A percentile compares a stretch with the other conserved stretches of the same genome.
These are phyloP conservation scores for Parietaria judaica DNA, from an alignment of 306 rosid genomes.

Conservation along the genomic window DNA sequence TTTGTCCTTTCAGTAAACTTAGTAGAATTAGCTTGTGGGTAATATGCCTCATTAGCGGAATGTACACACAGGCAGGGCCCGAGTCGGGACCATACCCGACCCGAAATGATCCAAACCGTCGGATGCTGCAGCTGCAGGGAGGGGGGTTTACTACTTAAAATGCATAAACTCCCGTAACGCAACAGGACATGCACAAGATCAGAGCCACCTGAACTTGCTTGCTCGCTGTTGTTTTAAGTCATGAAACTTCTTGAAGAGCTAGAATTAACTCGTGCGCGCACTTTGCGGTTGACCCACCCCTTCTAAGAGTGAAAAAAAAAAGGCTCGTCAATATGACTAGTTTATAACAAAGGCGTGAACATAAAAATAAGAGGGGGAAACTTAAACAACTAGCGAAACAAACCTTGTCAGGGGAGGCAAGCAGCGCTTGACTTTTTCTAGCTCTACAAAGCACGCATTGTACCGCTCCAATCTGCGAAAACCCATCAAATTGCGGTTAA, in stretches of 20 bases:
- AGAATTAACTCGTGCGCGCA: constrained; percentile 85
- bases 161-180: constrained; percentile 39
- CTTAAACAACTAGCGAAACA: background rate
- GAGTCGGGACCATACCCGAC: constrained; percentile 28
- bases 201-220: constrained; percentile 21
- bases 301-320: constrained; percentile 45
- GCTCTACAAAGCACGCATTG: constrained; percentile 84
- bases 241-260: constrained; percentile 73
- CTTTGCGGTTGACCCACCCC: constrained; percentile 87
- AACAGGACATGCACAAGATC: constrained; percentile 10
- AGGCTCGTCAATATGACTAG: constrained; percentile 2
- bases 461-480: constrained; percentile 79
- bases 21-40: constrained; percentile 38
- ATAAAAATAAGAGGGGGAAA: background rate
- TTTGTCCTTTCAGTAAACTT: constrained; percentile 19
- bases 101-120: constrained; percentile 15
- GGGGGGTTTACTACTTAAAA: constrained; percentile 41
- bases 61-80: constrained; percentile 41
- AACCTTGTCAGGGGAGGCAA: constrained; percentile 70
- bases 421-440: constrained; percentile 68
- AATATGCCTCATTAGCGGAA: constrained; percentile 31
- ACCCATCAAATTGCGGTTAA: constrained; percentile 15
- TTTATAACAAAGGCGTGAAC: too few species aligned
- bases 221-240: constrained; percentile 18
- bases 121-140: constrained; percentile 26